phyloP scores from a whole-genome alignment of 768 basidiomycete genomes.

The Boletus rubropictus region DNA sequence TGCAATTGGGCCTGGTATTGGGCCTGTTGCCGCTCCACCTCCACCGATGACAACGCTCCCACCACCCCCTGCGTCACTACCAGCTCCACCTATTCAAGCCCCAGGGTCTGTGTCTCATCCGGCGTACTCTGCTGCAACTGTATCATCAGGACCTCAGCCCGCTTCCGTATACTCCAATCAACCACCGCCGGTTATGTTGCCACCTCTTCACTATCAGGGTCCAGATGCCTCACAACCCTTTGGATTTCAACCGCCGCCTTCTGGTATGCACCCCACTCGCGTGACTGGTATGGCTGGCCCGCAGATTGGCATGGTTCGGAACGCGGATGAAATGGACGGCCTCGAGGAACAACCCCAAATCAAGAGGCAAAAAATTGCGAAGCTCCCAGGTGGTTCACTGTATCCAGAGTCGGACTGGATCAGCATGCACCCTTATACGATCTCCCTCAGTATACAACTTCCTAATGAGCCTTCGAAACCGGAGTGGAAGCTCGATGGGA shows the following conservation, averaged over 20 bases:
- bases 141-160: constrained; percentile 90
- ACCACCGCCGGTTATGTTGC: constrained; percentile 69
- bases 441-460: constrained; percentile 79
- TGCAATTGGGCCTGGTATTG: constrained; percentile 84
- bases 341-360: constrained; percentile 68
- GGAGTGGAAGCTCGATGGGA: constrained; percentile 90
- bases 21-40: constrained; percentile 68
- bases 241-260: constrained; percentile 66
- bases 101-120: constrained; percentile 37
- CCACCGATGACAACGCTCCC: constrained; percentile 58
- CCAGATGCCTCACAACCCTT: constrained; percentile 72
- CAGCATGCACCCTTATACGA: constrained; percentile 84
- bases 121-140: constrained; percentile 74
- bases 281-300: constrained; percentile 55
- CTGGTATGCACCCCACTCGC: constrained; percentile 65
- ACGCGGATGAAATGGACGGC: constrained; percentile 79
- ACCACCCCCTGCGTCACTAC: constrained; percentile 66
- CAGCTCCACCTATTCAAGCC: constrained; percentile 55
- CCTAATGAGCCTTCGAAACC: constrained; percentile 78
- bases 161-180: constrained; percentile 61
- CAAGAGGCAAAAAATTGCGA: constrained; percentile 83
- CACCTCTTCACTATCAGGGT: constrained; percentile 81
- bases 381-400: constrained; percentile 74
- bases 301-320: constrained; percentile 68
- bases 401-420: constrained; percentile 92